Percentiles rank a stretch among this genome's conserved stretches.
Evolutionary conservation across 805 yeast species (phyloP).

Genomic region (Candida arabinofermentans): DNA sequence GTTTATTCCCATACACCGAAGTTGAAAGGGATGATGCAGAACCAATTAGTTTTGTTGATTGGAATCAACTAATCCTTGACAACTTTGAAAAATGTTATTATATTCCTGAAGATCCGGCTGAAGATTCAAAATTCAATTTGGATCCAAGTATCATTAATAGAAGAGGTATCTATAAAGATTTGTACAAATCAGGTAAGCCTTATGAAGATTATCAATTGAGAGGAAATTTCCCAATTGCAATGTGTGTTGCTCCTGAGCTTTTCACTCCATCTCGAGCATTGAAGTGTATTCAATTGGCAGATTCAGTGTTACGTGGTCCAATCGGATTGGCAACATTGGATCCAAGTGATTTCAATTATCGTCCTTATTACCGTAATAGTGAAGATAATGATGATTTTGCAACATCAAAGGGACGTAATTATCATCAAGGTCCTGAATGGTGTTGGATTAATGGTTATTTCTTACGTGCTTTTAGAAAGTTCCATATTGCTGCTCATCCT

Average conservation of each 20-base stretch:
- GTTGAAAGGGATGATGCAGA: slow-evolving; percentile 61
- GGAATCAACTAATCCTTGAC: slow-evolving; percentile 67
- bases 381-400: slow-evolving; percentile 84
- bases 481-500: slow-evolving; percentile 41
- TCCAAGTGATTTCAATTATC: slow-evolving; percentile 86
- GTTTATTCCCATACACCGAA: slow-evolving; percentile 50
- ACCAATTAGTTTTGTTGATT: slow-evolving; percentile 51
- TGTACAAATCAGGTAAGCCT: slow-evolving; percentile 75
- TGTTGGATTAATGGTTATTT: slow-evolving; percentile 89
- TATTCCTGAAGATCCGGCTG: slow-evolving; percentile 60
- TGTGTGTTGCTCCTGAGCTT: slow-evolving; percentile 92
- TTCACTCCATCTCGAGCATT: slow-evolving; percentile 61
- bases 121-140: slow-evolving; percentile 59
- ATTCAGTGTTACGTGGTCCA: slow-evolving; percentile 74
- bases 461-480: slow-evolving; percentile 65
- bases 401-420: slow-evolving; percentile 91
- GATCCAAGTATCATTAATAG: slow-evolving; percentile 70
- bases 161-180: slow-evolving; percentile 91
- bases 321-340: slow-evolving; percentile 90
- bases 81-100: slow-evolving; percentile 80
- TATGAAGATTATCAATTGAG: slow-evolving; percentile 93
- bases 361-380: slow-evolving; percentile 82
- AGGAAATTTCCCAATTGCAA: slow-evolving; percentile 89
- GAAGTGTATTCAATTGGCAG: slow-evolving; percentile 68
- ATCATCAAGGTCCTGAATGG: slow-evolving; percentile 99